These are phyloP conservation scores for Diaporthe citrichinensis DNA, from an alignment of 2,329 filamentous ascomycete species.

Conservation along the genomic window DNA sequence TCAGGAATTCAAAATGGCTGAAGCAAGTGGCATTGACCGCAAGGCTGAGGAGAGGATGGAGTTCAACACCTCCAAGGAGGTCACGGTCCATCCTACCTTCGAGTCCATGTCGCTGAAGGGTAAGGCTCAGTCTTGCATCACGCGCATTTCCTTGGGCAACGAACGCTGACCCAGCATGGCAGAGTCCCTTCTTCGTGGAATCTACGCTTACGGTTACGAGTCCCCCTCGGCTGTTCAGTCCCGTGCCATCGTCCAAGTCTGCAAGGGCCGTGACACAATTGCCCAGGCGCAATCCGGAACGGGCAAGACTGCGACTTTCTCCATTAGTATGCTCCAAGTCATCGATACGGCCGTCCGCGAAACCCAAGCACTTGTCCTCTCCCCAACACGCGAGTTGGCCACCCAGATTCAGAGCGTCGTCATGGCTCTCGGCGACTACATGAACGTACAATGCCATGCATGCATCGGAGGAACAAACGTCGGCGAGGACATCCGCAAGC, in stretches of 20 bases:
- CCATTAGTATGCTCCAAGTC: conserved; percentile 98
- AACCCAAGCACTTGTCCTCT: conserved; percentile 98
- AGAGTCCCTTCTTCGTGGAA: conserved; percentile 94
- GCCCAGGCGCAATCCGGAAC: conserved; percentile 99
- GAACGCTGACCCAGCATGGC: conserved; percentile 34
- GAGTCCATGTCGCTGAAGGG: conserved; percentile 96
- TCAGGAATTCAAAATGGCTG: conserved; percentile 79
- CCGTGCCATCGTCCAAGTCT: conserved; percentile 97
- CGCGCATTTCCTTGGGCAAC: neutral
- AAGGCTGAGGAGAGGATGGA: conserved; percentile 97
- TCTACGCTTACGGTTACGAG: conserved; percentile 99
- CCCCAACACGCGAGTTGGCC: conserved; percentile 97
- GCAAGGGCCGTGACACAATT: conserved; percentile 98
- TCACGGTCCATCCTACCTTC: conserved; percentile 93
- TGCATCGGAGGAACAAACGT: conserved; percentile 99
- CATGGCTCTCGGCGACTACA: conserved; percentile 98
- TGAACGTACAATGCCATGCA: conserved; percentile 99
- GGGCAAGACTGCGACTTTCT: conserved; percentile 99
- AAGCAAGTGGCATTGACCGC: conserved; percentile 83
- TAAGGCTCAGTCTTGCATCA: conserved; percentile 49
- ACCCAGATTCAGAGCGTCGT: conserved; percentile 99
- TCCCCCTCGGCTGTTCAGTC: conserved; percentile 98
- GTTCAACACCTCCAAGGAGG: conserved; percentile 98
- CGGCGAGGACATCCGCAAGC: conserved; percentile 98
- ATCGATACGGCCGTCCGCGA: conserved; percentile 95